Percentiles rank a stretch among this genome's conserved stretches.
These are phyloP conservation scores for Diatrype stigma DNA, from an alignment of 2,329 filamentous ascomycete species.

Conservation along the genomic window DNA sequence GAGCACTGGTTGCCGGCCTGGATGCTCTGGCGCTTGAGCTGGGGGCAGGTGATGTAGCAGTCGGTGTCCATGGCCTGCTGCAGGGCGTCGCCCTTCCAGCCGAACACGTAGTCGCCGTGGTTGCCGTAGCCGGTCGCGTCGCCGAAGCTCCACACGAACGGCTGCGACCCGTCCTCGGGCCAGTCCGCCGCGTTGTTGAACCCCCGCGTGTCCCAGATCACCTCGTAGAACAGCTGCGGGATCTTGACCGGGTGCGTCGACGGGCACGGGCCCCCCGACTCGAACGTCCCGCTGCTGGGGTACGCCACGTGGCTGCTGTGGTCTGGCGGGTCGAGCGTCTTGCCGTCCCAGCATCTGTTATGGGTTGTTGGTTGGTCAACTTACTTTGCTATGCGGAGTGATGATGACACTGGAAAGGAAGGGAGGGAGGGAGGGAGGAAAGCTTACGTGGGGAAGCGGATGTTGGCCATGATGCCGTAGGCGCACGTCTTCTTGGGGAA, in stretches of 20 bases:
- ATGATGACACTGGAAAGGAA: not conserved
- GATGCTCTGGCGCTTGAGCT: constrained; percentile 14
- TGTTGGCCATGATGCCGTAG: constrained; percentile 39
- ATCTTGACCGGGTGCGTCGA: constrained; percentile 43
- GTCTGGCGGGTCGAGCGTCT: constrained; percentile 43
- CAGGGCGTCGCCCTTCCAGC: constrained; percentile 30
- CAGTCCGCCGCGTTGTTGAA: constrained; percentile 20
- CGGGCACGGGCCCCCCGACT: constrained; percentile 31
- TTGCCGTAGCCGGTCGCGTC: constrained; percentile 28
- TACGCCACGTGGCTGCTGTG: constrained; percentile 50
- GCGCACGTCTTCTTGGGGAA: constrained; percentile 35
- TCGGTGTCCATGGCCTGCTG: constrained; percentile 25
- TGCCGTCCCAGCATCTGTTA: constrained; percentile 50
- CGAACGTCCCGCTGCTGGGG: constrained; percentile 22
- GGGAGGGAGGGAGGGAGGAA: too few species aligned
- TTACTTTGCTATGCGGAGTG: too few species aligned
- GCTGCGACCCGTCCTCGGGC: constrained; percentile 24
- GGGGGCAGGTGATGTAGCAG: constrained; percentile 28
- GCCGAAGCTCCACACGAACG: constrained; percentile 19
- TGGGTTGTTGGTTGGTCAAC: not conserved
- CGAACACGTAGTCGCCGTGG: constrained; percentile 33
- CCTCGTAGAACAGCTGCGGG: constrained; percentile 54
- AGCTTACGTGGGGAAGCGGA: constrained; percentile 45
- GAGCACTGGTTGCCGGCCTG: constrained; percentile 18
- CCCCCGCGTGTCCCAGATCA: constrained; percentile 41